These are phyloP conservation scores for Populus ilicifolia DNA, from an alignment of 345 rosid species.

Conservation along the genomic window DNA sequence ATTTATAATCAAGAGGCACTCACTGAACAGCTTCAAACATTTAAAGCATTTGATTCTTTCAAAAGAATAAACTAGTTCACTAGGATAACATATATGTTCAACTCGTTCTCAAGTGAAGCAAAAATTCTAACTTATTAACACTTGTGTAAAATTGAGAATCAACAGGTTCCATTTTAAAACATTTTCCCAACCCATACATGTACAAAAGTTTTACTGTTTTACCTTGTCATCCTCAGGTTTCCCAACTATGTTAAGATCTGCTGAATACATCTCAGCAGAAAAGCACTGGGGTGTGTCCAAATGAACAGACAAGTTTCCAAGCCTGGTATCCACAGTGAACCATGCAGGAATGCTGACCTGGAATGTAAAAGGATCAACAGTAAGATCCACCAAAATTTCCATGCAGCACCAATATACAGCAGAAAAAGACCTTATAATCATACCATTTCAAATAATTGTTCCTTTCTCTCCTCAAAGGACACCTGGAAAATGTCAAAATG, in stretches of 20 bases:
- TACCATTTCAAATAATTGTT: slow-evolving; percentile 95
- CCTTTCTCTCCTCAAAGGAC: slow-evolving; percentile 88
- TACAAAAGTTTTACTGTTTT: slow-evolving; percentile 1
- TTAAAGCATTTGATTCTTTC: background rate
- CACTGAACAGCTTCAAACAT: background rate
- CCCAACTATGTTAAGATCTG: slow-evolving; percentile 84
- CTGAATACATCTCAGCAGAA: slow-evolving; percentile 97
- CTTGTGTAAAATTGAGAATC: background rate
- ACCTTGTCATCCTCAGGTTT: slow-evolving; percentile 99
- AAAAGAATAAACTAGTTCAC: background rate
- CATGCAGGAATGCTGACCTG: slow-evolving; percentile 99
- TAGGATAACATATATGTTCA: background rate
- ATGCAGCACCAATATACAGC: background rate
- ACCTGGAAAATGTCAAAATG: slow-evolving; percentile 41
- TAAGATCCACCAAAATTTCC: slow-evolving; percentile 13
- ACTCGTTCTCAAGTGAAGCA: background rate
- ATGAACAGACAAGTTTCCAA: slow-evolving; percentile 91
- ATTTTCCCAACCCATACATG: background rate
- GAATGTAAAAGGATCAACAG: slow-evolving; percentile 17
- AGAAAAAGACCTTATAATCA: slow-evolving; percentile 1
- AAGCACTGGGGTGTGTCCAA: slow-evolving; percentile 99
- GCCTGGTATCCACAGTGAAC: slow-evolving; percentile 92
- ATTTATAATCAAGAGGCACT: background rate
- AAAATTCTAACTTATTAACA: background rate
- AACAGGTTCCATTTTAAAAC: background rate